Evolutionary conservation across 1,284 basidiomycete species (phyloP), one percentile per base, ranked within the genome.

Genomic region (Ustilago trichophora): DNA sequence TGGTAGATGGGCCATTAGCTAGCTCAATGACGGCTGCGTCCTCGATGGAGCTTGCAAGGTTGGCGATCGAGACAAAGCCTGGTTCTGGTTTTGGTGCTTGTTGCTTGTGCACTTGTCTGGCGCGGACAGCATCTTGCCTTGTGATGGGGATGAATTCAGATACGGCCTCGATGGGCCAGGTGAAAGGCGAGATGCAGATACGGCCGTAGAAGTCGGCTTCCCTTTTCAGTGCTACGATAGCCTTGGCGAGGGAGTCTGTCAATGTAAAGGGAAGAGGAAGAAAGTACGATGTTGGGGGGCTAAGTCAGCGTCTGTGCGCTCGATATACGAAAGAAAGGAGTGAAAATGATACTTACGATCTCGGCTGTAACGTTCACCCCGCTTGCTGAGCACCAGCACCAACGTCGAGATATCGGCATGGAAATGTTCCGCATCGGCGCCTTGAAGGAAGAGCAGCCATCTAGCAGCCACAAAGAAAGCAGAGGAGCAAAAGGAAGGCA

Each of bases 111-210:
- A 16, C n/a, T 6, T 31, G 25, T 35, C 43, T 38, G 8, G 21
- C 41, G 40, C 41, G 44, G 11, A n/a, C n/a, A n/a, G 16, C 6
- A 15, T 46, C 37, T 18, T 36, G 45, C 19, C 12, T n/a, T 6
- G 52, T 10, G 6, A 42, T n/a, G 4, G 41, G 36, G 5, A 58
- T 22, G 33, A 65, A 65, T 31, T 53, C 54, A 6, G 62, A 58
- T 8, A 54, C 16, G 0, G 50, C 54, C 7, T 65, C 62, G 29
- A 65, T 46, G 8, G 62, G 50, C 62, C 62, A 65, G 0, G 54
- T 45, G 36, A 53, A 65, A 6, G 62, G 62, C 6, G 62, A 65
- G 45, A 54, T 37, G 62, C 62, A 65, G 22, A 53, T 37, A 10
- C 62, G 54, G 3, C 50, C 45, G 29, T 53, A 54, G 10, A 40